Evolutionary conservation across 129 eudicot genomes (phyloP).

Genomic region (sunflower (Helianthus annuus)): HanXRQr2.0-SUNRISE NC_035449.2:95015973-95016472

Average conservation of each 20-base stretch:
- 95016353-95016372: no score
- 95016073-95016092: constrained; percentile 3
- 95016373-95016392: no score
- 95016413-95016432: no score
- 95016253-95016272: constrained; percentile 28
- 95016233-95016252: background rate
- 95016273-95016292: background rate
- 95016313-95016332: no score
- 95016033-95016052: constrained; percentile 10
- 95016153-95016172: constrained; percentile 34
- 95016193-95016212: constrained; percentile 38
- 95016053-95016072: constrained; percentile 18
- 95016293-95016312: background rate
- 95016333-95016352: no score
- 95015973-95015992: constrained; percentile 18
- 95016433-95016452: no score
- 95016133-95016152: constrained; percentile 25
- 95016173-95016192: background rate
- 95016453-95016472: no score
- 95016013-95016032: constrained; percentile 8
- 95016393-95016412: no score
- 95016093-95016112: constrained; percentile 17
- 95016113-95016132: constrained; percentile 18
- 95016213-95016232: constrained; percentile 26
- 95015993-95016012: background rate